A percentile compares a stretch with the other conserved stretches of the same genome.
These are phyloP conservation scores for Platanthera zijinensis DNA, from an alignment of 106 monocot species.

Conservation along the genomic window DNA sequence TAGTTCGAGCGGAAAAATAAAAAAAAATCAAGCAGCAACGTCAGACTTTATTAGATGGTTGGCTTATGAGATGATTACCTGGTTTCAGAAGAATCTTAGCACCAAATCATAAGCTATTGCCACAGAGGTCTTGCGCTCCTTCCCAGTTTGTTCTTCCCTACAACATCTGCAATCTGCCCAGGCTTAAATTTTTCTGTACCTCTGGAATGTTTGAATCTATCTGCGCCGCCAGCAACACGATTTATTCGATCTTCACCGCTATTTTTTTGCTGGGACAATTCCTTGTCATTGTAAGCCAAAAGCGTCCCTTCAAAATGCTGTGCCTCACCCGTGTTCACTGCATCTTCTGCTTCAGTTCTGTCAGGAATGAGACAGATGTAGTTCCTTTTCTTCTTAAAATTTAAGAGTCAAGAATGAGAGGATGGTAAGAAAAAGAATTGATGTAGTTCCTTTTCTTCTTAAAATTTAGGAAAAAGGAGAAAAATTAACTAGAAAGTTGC, in stretches of 20 bases:
- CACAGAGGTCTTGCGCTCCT: not conserved
- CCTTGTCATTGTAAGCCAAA: not conserved
- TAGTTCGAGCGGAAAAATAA: too few species aligned
- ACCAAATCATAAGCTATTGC: conserved; percentile 3
- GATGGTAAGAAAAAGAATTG: too few species aligned
- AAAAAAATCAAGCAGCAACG: too few species aligned
- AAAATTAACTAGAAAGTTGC: too few species aligned
- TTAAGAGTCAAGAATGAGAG: too few species aligned
- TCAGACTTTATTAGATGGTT: not conserved
- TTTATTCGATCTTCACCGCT: not conserved
- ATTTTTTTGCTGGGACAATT: not conserved
- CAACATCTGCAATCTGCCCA: not conserved
- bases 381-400: too few species aligned
- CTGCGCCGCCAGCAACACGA: not conserved
- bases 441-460: too few species aligned
- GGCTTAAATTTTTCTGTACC: not conserved
- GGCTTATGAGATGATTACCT: not conserved
- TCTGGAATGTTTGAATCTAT: conserved; percentile 5
- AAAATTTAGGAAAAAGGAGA: too few species aligned
- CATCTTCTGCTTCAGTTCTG: not conserved
- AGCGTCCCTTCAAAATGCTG: not conserved
- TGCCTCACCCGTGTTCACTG: not conserved
- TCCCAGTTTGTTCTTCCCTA: conserved; percentile 1
- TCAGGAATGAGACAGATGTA: not conserved
- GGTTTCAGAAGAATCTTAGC: not conserved